Evolutionary conservation across 805 yeast species (phyloP).

Genomic region (Candida glaebosa): DNA sequence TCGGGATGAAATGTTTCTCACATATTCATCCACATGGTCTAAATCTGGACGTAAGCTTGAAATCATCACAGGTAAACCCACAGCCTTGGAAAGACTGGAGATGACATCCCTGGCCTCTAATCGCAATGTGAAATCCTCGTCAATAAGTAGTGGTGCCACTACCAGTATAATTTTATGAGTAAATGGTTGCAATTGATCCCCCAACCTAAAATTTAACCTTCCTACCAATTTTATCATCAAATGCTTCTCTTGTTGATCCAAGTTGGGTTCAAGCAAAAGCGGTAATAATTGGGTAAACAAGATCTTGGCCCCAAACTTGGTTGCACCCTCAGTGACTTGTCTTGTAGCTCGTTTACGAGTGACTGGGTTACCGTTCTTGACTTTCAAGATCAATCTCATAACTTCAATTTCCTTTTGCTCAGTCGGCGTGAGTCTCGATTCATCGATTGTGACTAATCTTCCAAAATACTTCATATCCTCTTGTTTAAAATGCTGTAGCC

Average conservation of each 20-base stretch:
- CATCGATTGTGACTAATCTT: constrained; percentile 37
- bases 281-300: constrained; percentile 75
- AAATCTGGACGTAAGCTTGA: constrained; percentile 76
- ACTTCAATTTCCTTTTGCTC: constrained; percentile 60
- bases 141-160: constrained; percentile 74
- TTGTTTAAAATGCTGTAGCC: constrained; percentile 64
- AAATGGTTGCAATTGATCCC: constrained; percentile 64
- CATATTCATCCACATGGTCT: constrained; percentile 77
- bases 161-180: constrained; percentile 71
- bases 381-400: constrained; percentile 58
- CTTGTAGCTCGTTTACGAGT: constrained; percentile 69
- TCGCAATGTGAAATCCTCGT: constrained; percentile 72
- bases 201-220: constrained; percentile 63
- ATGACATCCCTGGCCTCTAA: constrained; percentile 78
- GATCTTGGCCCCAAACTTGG: constrained; percentile 62
- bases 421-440: constrained; percentile 25
- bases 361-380: constrained; percentile 75
- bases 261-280: constrained; percentile 60
- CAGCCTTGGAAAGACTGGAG: constrained; percentile 70
- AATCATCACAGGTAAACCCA: constrained; percentile 80
- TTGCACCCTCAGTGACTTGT: constrained; percentile 59
- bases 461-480: constrained; percentile 73
- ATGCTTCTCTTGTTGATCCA: constrained; percentile 83
- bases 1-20: constrained; percentile 71
- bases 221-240: constrained; percentile 72